phyloP scores from a whole-genome alignment of 768 basidiomycete genomes.

The Hericium rajendrae region DNA sequence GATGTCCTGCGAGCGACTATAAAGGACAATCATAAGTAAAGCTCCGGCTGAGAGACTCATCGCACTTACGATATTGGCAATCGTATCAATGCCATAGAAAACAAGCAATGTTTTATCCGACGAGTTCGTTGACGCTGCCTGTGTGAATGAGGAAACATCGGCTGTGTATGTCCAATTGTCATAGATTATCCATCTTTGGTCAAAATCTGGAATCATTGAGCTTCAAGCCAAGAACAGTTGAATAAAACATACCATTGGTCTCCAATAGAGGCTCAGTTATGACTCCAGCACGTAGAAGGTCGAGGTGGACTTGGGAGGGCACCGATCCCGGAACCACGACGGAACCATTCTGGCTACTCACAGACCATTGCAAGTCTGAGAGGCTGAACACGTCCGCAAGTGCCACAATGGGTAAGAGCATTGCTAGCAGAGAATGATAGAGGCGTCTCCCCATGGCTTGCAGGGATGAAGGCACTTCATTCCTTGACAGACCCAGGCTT shows the following conservation, averaged over 20 bases:
- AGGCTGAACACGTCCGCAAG: conserved; percentile 30
- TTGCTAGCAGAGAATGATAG: background rate
- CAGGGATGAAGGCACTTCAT: background rate
- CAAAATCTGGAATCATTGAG: conserved; percentile 31
- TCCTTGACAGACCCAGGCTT: no score
- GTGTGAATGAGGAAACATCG: conserved; percentile 35
- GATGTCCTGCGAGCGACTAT: conserved; percentile 40
- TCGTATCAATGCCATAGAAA: conserved; percentile 49
- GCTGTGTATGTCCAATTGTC: conserved; percentile 56
- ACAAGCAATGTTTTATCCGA: conserved; percentile 33
- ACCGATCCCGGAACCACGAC: conserved; percentile 42
- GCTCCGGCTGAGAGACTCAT: background rate
- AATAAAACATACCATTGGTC: conserved; percentile 34
- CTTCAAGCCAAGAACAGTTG: no score
- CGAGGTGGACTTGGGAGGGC: conserved; percentile 46
- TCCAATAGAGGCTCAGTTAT: conserved; percentile 45
- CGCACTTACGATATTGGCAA: conserved; percentile 38
- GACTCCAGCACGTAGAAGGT: conserved; percentile 40
- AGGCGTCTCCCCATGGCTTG: background rate
- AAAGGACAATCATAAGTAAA: background rate
- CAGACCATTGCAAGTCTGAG: conserved; percentile 39
- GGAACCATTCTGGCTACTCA: conserved; percentile 43
- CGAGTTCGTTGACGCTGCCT: conserved; percentile 13
- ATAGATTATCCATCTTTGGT: conserved; percentile 43
- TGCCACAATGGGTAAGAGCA: conserved; percentile 9